These are phyloP conservation scores for Colletotrichum lentis DNA, from an alignment of 2,329 filamentous ascomycete species.

Conservation along the genomic window DNA sequence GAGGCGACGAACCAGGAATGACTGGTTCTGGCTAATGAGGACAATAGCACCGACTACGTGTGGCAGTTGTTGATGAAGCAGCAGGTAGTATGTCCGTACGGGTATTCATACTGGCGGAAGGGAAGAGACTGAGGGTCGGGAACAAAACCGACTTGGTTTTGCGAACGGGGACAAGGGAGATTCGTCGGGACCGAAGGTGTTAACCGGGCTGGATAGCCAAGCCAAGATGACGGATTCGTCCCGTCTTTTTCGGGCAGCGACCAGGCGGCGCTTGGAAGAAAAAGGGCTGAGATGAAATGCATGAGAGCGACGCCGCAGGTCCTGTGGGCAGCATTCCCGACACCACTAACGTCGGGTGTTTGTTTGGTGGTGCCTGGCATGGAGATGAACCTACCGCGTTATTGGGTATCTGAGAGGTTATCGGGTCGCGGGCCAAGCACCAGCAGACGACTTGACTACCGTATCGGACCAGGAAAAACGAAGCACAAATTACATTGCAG, in stretches of 20 bases:
- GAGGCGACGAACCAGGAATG: no score
- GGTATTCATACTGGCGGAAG: no score
- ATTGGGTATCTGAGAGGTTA: background rate
- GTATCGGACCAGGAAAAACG: background rate
- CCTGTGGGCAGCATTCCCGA: conserved; percentile 3
- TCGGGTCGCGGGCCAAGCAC: background rate
- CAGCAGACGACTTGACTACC: background rate
- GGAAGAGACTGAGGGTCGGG: background rate
- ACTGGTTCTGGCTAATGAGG: no score
- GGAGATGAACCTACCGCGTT: background rate
- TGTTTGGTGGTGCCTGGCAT: background rate
- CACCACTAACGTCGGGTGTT: background rate
- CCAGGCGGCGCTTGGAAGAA: conserved; percentile 27
- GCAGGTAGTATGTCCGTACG: background rate
- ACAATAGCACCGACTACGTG: no score
- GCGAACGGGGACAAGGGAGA: conserved; percentile 22
- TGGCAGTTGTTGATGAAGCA: background rate
- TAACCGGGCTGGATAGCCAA: conserved; percentile 17
- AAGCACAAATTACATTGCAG: background rate
- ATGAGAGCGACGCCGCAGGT: conserved; percentile 16
- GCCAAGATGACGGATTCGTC: conserved; percentile 31
- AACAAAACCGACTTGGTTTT: conserved; percentile 6
- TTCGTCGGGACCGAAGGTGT: conserved; percentile 33
- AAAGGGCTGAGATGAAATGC: conserved; percentile 7
- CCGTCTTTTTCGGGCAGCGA: conserved; percentile 32